phyloP scores from a whole-genome alignment of 129 eudicot genomes.

The Logfia minima region DNA sequence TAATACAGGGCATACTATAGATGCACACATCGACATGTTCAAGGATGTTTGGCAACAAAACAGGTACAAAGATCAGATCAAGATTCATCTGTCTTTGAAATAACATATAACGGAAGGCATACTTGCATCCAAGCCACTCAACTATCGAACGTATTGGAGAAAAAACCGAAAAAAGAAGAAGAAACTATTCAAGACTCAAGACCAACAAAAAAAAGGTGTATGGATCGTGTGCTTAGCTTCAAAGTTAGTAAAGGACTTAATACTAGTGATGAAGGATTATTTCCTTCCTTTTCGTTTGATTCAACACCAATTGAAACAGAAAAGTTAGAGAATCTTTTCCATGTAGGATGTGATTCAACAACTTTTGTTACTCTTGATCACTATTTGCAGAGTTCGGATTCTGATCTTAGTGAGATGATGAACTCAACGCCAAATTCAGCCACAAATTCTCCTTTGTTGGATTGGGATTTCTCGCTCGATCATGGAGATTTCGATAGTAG shows the following conservation, averaged over 20 bases:
- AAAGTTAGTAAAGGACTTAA: constrained; percentile 17
- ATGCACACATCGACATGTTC: constrained; percentile 57
- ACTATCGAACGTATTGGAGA: constrained; percentile 23
- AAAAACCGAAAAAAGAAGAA: constrained; percentile 24
- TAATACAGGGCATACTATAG: constrained; percentile 59
- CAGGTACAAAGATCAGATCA: constrained; percentile 65
- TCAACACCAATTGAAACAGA: constrained; percentile 47
- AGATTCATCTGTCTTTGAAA: constrained; percentile 53
- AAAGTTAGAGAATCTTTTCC: constrained; percentile 35
- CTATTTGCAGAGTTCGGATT: constrained; percentile 42
- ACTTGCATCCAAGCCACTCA: constrained; percentile 50
- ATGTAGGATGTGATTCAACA: constrained; percentile 32
- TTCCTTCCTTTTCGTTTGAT: constrained; percentile 55
- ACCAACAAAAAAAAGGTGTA: constrained; percentile 12
- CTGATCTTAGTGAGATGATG: constrained; percentile 45
- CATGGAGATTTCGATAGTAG: constrained; percentile 40
- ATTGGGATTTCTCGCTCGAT: constrained; percentile 49
- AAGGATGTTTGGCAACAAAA: constrained; percentile 69
- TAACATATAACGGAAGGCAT: constrained; percentile 57
- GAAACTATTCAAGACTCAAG: neutral
- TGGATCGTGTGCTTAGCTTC: constrained; percentile 29
- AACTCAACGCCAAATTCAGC: constrained; percentile 53
- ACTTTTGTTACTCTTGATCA: constrained; percentile 31
- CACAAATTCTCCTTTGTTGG: constrained; percentile 46
- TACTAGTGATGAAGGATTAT: constrained; percentile 25